Evolutionary conservation across 768 basidiomycete species (phyloP).

Genomic region (Leccinum olivaceopallidum): DNA sequence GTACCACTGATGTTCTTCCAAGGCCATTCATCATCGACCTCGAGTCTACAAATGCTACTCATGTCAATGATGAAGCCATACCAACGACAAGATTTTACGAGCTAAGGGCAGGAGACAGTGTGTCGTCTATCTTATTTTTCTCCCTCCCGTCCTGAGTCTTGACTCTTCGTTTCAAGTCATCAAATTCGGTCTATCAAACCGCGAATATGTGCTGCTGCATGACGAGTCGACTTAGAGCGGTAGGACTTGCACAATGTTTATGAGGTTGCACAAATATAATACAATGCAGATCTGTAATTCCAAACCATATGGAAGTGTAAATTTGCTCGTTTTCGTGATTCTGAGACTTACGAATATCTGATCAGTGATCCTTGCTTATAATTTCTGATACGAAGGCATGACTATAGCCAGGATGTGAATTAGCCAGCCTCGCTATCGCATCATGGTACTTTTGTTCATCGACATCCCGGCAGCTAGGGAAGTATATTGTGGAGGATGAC

Average conservation of each 20-base stretch:
- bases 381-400: neutral
- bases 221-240: constrained; percentile 59
- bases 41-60: constrained; percentile 96
- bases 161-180: constrained; percentile 54
- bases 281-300: neutral
- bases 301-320: constrained; percentile 2
- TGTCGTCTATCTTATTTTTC: constrained; percentile 22
- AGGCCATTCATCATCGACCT: constrained; percentile 98
- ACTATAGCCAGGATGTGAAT: neutral
- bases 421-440: neutral
- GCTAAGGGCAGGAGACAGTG: constrained; percentile 76
- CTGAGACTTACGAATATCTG: neutral
- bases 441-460: neutral
- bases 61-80: constrained; percentile 84
- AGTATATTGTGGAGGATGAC: constrained; percentile 24
- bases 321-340: neutral
- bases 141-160: constrained; percentile 12
- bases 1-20: constrained; percentile 8
- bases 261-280: neutral
- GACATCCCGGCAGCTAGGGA: constrained; percentile 12
- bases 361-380: constrained; percentile 1
- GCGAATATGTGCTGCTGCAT: constrained; percentile 85
- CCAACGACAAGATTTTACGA: constrained; percentile 89
- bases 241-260: neutral
- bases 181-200: constrained; percentile 78